A percentile compares a stretch with the other conserved stretches of the same genome.
These are phyloP conservation scores for Trapa bicornis DNA, from an alignment of 345 rosid species.

Conservation along the genomic window DNA sequence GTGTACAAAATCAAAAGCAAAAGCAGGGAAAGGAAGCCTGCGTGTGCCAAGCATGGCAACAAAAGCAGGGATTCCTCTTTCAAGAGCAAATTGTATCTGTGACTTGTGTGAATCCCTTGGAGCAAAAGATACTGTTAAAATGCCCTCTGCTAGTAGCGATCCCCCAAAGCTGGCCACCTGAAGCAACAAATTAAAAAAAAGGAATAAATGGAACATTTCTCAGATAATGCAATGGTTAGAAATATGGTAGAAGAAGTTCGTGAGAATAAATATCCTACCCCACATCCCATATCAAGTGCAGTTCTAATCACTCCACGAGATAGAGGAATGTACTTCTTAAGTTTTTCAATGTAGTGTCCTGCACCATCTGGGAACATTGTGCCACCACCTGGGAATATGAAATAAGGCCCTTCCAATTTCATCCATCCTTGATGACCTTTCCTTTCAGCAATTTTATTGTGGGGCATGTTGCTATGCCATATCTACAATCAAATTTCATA, in stretches of 20 bases:
- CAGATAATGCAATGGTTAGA: slow-evolving; percentile 1
- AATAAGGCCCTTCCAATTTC: slow-evolving; percentile 74
- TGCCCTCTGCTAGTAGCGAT: slow-evolving; percentile 54
- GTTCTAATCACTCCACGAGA: slow-evolving; percentile 62
- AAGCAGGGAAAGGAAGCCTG: slow-evolving; percentile 91
- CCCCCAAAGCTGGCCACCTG: slow-evolving; percentile 99
- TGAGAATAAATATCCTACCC: slow-evolving; percentile 38
- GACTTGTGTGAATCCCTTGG: slow-evolving; percentile 98
- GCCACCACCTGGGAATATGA: slow-evolving; percentile 95
- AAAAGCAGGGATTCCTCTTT: slow-evolving; percentile 94
- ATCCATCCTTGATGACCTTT: slow-evolving; percentile 99
- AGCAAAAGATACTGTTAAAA: slow-evolving; percentile 73
- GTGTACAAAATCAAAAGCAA: slow-evolving; percentile 72
- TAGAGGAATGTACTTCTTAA: slow-evolving; percentile 69
- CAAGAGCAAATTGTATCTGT: slow-evolving; percentile 92
- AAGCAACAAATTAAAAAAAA: background rate
- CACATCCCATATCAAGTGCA: slow-evolving; percentile 99
- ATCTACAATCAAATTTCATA: slow-evolving; percentile 31
- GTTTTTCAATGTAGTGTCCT: slow-evolving; percentile 69
- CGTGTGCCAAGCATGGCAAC: slow-evolving; percentile 99
- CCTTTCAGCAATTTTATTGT: slow-evolving; percentile 89
- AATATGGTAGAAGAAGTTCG: background rate
- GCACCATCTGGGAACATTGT: slow-evolving; percentile 98
- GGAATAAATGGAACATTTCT: background rate
- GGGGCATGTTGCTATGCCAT: slow-evolving; percentile 96